Conservation (phyloP, 2,329 filamentous ascomycete species). For the Zelopaecilomyces penicillatus region DNA sequence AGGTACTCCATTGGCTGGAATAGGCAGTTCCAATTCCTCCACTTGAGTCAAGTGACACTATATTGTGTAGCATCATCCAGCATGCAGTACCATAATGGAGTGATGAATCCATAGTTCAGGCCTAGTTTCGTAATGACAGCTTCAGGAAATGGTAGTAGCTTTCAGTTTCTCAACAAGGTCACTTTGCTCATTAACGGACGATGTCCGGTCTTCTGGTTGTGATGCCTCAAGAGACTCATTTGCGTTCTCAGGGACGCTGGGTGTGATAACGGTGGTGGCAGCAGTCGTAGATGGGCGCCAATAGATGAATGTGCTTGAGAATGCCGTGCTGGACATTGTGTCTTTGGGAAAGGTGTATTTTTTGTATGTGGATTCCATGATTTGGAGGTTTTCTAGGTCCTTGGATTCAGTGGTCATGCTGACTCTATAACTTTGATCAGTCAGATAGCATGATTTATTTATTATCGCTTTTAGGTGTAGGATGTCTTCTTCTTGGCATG, state of each 20-base stretch:
- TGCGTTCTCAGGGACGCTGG: neutral
- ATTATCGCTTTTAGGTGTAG: neutral
- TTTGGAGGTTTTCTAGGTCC: conserved; percentile 6
- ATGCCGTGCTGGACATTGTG: conserved; percentile 4
- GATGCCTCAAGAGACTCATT: too few relatives aligned
- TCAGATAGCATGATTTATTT: neutral
- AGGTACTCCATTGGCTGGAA: too few relatives aligned
- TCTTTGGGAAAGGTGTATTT: conserved; percentile 12
- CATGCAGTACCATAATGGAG: too few relatives aligned
- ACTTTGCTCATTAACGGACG: too few relatives aligned
- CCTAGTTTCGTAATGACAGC: too few relatives aligned
- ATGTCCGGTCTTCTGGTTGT: too few relatives aligned
- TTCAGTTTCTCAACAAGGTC: neutral
- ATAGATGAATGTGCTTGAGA: conserved; percentile 15
- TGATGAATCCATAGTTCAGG: too few relatives aligned
- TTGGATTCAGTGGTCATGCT: conserved; percentile 1
- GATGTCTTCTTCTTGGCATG: neutral
- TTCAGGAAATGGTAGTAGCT: neutral
- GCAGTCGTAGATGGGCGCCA: conserved; percentile 6
- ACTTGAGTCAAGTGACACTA: too few relatives aligned
- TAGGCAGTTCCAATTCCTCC: too few relatives aligned
- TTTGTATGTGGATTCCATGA: conserved; percentile 12
- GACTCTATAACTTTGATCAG: neutral
- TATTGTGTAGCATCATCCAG: too few relatives aligned
- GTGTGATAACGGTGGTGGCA: neutral